Conservation (phyloP, 352 stramenopile species). For the Pythium volutum region DNA sequence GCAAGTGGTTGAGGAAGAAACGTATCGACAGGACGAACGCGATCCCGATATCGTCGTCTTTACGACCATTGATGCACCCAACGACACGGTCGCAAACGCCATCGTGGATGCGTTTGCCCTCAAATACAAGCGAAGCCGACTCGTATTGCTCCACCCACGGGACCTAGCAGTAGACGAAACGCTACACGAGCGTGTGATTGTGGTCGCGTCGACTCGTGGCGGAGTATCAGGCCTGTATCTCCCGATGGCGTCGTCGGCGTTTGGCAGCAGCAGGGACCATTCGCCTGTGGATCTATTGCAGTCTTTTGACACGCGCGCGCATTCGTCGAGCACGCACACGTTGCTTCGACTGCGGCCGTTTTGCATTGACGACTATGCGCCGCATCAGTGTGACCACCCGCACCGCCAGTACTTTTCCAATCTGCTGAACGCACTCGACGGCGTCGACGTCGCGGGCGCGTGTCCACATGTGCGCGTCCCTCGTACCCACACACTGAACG, state of each 20-base stretch:
- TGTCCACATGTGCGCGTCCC: slow-evolving; percentile 26
- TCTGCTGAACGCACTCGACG: slow-evolving; percentile 38
- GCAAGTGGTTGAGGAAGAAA: slow-evolving; percentile 26
- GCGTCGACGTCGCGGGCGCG: slow-evolving; percentile 42
- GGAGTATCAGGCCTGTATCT: neutral
- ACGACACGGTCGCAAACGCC: neutral
- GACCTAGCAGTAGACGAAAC: slow-evolving; percentile 19
- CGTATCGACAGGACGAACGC: slow-evolving; percentile 8
- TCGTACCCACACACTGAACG: slow-evolving; percentile 1
- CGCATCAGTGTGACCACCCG: slow-evolving; percentile 34
- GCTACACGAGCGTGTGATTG: neutral
- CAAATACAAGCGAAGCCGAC: slow-evolving; percentile 11
- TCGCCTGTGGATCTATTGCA: slow-evolving; percentile 29
- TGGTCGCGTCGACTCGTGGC: neutral
- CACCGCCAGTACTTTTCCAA: slow-evolving; percentile 58
- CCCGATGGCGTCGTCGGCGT: slow-evolving; percentile 37
- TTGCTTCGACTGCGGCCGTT: slow-evolving; percentile 24
- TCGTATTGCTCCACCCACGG: slow-evolving; percentile 10
- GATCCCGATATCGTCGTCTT: slow-evolving; percentile 42
- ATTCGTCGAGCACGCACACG: neutral
- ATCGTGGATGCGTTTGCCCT: neutral
- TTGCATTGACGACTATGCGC: slow-evolving; percentile 52
- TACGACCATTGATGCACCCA: slow-evolving; percentile 15
- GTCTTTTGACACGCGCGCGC: neutral
- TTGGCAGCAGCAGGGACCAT: slow-evolving; percentile 29